A percentile compares a stretch with the other conserved stretches of the same genome.
phyloP scores from a whole-genome alignment of 352 stramenopile genomes.

The Pythium pyrilobum region DNA sequence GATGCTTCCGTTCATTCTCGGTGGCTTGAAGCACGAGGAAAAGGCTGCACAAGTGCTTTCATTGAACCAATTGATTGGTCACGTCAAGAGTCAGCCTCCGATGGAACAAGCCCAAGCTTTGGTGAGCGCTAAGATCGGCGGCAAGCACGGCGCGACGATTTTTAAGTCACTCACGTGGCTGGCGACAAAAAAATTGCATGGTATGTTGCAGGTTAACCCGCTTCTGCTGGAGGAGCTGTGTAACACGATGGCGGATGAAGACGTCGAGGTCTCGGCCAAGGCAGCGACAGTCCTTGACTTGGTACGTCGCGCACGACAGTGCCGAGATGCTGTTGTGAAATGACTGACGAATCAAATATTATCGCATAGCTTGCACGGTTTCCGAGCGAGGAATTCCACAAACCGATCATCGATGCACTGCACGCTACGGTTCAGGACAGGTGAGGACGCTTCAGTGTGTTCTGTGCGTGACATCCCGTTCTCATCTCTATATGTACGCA shows the following conservation, averaged over 20 bases:
- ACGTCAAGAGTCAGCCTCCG: slow-evolving; percentile 47
- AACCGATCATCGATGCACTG: slow-evolving; percentile 44
- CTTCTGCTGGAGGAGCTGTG: slow-evolving; percentile 55
- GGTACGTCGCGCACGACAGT: slow-evolving; percentile 19
- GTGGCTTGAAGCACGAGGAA: slow-evolving; percentile 60
- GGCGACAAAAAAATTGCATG: too few relatives aligned
- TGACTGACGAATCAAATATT: neutral
- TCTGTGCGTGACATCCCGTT: neutral
- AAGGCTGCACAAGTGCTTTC: slow-evolving; percentile 55
- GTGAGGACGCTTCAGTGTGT: neutral
- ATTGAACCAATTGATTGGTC: slow-evolving; percentile 62
- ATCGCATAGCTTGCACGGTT: slow-evolving; percentile 36
- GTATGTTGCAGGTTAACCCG: slow-evolving; percentile 31
- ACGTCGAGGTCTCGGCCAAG: slow-evolving; percentile 64
- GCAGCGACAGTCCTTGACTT: slow-evolving; percentile 54
- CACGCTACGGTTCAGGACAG: slow-evolving; percentile 22
- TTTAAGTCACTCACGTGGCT: too few relatives aligned
- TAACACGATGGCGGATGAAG: slow-evolving; percentile 53
- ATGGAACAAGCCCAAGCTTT: slow-evolving; percentile 42
- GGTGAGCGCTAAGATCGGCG: slow-evolving; percentile 23
- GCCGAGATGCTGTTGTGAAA: neutral
- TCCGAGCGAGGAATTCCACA: slow-evolving; percentile 34
- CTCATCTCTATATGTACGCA: neutral
- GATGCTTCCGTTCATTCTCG: slow-evolving; percentile 71
- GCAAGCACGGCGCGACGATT: too few relatives aligned